phyloP scores from a whole-genome alignment of 2,329 filamentous ascomycete genomes.

The Rutstroemia sp. region DNA sequence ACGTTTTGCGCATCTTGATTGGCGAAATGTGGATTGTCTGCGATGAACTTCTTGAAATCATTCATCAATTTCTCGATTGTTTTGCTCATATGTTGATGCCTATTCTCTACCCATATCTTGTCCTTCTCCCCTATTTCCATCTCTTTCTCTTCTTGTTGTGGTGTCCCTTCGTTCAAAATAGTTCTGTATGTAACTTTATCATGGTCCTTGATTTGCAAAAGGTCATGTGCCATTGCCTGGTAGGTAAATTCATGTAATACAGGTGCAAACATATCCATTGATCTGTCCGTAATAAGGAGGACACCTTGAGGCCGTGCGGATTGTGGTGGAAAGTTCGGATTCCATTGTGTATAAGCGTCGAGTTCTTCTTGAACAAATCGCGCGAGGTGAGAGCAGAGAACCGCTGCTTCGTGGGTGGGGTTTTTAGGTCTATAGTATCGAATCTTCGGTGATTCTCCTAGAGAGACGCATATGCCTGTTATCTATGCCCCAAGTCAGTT shows the following conservation, averaged over 20 bases:
- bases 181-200: constrained; percentile 86
- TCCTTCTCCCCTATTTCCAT: constrained; percentile 89
- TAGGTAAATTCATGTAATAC: constrained; percentile 96
- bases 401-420: constrained; percentile 76
- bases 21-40: constrained; percentile 87
- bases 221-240: constrained; percentile 94
- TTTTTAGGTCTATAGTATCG: constrained; percentile 77
- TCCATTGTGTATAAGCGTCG: constrained; percentile 79
- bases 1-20: constrained; percentile 61
- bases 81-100: constrained; percentile 96
- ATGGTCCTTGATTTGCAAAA: constrained; percentile 79
- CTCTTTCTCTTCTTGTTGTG: constrained; percentile 72
- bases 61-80: constrained; percentile 88
- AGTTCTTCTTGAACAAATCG: constrained; percentile 87
- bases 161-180: constrained; percentile 64
- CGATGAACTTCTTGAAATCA: constrained; percentile 88
- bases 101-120: constrained; percentile 89
- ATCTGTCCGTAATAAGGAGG: constrained; percentile 80
- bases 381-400: constrained; percentile 81
- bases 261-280: constrained; percentile 86
- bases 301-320: constrained; percentile 71
- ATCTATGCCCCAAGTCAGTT: constrained; percentile 46
- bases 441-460: constrained; percentile 92
- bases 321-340: constrained; percentile 77
- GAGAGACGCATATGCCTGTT: constrained; percentile 76